phyloP scores from a whole-genome alignment of 768 basidiomycete genomes.

The Lentinula detonsa region DNA sequence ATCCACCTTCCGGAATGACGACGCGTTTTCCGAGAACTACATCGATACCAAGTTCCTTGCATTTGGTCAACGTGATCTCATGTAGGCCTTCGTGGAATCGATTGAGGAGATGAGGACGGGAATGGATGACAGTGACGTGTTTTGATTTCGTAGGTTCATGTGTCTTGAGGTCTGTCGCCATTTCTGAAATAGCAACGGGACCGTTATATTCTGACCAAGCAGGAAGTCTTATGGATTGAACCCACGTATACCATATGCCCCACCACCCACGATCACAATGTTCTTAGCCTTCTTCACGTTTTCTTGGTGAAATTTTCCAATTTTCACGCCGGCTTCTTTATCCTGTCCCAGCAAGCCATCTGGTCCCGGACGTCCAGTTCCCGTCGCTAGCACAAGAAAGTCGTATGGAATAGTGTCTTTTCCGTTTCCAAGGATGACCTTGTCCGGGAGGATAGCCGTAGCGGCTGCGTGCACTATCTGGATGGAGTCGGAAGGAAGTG shows the following conservation, averaged over 20 bases:
- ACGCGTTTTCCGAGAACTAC: slow-evolving; percentile 33
- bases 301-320: slow-evolving; percentile 20
- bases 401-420: slow-evolving; percentile 21
- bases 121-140: slow-evolving; percentile 41
- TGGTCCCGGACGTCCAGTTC: slow-evolving; percentile 15
- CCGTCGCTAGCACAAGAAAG: slow-evolving; percentile 29
- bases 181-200: slow-evolving; percentile 22
- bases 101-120: slow-evolving; percentile 35
- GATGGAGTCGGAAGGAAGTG: slow-evolving; percentile 16
- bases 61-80: slow-evolving; percentile 18
- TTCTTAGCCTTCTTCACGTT: slow-evolving; percentile 26
- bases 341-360: slow-evolving; percentile 6
- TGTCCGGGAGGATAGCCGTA: slow-evolving; percentile 14
- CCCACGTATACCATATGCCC: slow-evolving; percentile 53
- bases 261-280: slow-evolving; percentile 51
- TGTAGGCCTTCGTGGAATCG: slow-evolving; percentile 35
- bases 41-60: slow-evolving; percentile 27
- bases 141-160: slow-evolving; percentile 29
- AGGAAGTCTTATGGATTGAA: slow-evolving; percentile 4
- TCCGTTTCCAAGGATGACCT: slow-evolving; percentile 15
- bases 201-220: neutral
- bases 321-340: slow-evolving; percentile 20
- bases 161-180: slow-evolving; percentile 39
- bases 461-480: slow-evolving; percentile 14
- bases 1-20: slow-evolving; percentile 20